Evolutionary conservation across 1,139 yeast genomes (phyloP).

Genomic region (Nakaseomyces sp.): DNA sequence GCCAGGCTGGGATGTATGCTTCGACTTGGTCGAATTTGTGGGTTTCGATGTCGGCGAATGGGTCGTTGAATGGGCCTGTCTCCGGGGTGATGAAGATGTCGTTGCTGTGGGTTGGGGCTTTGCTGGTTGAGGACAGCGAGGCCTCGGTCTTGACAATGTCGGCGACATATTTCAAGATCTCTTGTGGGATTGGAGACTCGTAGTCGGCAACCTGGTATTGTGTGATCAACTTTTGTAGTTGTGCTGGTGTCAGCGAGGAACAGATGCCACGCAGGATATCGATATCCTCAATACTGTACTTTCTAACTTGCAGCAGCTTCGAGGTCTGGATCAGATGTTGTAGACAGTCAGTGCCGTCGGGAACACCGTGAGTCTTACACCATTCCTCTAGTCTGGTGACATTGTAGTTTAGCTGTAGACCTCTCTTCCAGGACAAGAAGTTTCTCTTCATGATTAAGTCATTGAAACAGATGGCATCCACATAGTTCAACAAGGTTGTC

Average conservation of each 20-base stretch:
- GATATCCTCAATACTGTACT: constrained; percentile 83
- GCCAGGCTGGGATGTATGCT: constrained; percentile 94
- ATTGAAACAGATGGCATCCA: constrained; percentile 92
- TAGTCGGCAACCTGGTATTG: constrained; percentile 92
- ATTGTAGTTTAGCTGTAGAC: constrained; percentile 91
- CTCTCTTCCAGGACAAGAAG: constrained; percentile 96
- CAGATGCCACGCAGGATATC: constrained; percentile 92
- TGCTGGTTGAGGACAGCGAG: constrained; percentile 42
- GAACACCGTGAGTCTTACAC: constrained; percentile 92
- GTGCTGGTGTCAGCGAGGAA: constrained; percentile 87
- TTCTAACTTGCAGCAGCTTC: constrained; percentile 83
- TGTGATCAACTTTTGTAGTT: constrained; percentile 82
- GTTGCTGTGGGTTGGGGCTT: constrained; percentile 34
- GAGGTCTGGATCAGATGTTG: constrained; percentile 91
- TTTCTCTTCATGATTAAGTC: constrained; percentile 92
- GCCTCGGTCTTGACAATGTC: constrained; percentile 56
- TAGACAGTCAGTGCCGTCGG: constrained; percentile 81
- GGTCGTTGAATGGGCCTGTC: constrained; percentile 76
- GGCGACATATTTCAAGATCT: constrained; percentile 75
- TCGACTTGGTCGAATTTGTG: constrained; percentile 85
- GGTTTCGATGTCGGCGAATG: constrained; percentile 77
- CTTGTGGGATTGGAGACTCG: constrained; percentile 86
- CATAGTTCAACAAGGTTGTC: constrained; percentile 72
- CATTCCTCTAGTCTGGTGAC: constrained; percentile 96
- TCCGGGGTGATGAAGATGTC: constrained; percentile 57